These are phyloP conservation scores for Globisporangium rhizosaccharum DNA, from an alignment of 352 stramenopile species.

Conservation along the genomic window DNA sequence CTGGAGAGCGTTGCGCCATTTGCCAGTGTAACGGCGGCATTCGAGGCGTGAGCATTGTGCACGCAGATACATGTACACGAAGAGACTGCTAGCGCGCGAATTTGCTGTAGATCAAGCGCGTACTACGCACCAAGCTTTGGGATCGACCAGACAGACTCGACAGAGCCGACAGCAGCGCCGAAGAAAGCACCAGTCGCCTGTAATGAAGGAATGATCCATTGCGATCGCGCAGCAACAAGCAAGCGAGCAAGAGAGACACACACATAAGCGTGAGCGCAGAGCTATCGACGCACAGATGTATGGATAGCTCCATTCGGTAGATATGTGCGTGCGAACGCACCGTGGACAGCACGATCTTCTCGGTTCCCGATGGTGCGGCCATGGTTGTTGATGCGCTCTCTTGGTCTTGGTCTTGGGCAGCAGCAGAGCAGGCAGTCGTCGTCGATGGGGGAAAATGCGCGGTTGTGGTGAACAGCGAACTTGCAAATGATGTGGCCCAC, in stretches of 20 bases:
- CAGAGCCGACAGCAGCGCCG: slow-evolving; percentile 55
- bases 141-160: slow-evolving; percentile 86
- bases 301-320: not conserved
- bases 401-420: not conserved
- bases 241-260: not conserved
- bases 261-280: not conserved
- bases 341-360: slow-evolving; percentile 79
- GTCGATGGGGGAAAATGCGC: slow-evolving; percentile 1
- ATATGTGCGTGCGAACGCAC: slow-evolving; percentile 18
- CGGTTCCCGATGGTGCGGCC: slow-evolving; percentile 51
- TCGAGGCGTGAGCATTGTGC: not conserved
- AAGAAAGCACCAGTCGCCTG: slow-evolving; percentile 78
- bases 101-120: too few relatives aligned
- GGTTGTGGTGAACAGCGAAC: not conserved
- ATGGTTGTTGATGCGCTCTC: slow-evolving; percentile 18
- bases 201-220: not conserved
- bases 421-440: not conserved
- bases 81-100: not conserved
- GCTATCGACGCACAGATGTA: not conserved
- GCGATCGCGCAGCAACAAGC: too few relatives aligned
- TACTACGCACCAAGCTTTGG: slow-evolving; percentile 69
- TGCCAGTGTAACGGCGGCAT: not conserved
- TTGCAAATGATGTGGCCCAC: not conserved
- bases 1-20: slow-evolving; percentile 19
- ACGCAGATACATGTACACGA: not conserved